Conservation (phyloP, 331 rosid species). For the Quercus tomentella region DNA sequence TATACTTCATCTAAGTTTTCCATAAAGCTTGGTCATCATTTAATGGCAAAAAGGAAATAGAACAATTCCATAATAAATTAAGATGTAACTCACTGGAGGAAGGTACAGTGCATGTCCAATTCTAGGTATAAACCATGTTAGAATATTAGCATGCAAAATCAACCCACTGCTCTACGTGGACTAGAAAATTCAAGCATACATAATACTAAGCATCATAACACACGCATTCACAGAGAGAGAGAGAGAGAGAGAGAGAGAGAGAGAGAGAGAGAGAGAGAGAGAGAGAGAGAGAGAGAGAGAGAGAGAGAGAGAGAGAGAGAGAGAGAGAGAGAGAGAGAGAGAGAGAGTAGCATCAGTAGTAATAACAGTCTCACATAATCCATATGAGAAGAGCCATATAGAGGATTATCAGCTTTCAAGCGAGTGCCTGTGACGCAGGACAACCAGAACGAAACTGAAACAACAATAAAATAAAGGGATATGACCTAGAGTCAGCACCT, state of each 20-base stretch:
- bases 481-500: too few relatives aligned
- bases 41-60: too few relatives aligned
- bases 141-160: conserved; percentile 48
- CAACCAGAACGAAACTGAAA: too few relatives aligned
- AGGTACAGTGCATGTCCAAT: conserved; percentile 37
- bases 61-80: too few relatives aligned
- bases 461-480: too few relatives aligned
- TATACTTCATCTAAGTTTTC: too few relatives aligned
- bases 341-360: background rate
- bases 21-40: too few relatives aligned
- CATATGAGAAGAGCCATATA: conserved; percentile 63
- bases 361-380: conserved; percentile 36
- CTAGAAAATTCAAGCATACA: conserved; percentile 35
- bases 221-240: background rate
- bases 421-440: too few relatives aligned
- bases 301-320: background rate
- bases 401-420: conserved; percentile 35
- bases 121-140: conserved; percentile 33
- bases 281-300: background rate
- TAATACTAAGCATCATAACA: background rate
- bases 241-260: background rate
- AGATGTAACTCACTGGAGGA: conserved; percentile 51
- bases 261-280: background rate
- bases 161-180: conserved; percentile 80
- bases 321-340: background rate